Conservation (phyloP, 73 alveolate genomes). For the Blepharisma japonicum region DNA sequence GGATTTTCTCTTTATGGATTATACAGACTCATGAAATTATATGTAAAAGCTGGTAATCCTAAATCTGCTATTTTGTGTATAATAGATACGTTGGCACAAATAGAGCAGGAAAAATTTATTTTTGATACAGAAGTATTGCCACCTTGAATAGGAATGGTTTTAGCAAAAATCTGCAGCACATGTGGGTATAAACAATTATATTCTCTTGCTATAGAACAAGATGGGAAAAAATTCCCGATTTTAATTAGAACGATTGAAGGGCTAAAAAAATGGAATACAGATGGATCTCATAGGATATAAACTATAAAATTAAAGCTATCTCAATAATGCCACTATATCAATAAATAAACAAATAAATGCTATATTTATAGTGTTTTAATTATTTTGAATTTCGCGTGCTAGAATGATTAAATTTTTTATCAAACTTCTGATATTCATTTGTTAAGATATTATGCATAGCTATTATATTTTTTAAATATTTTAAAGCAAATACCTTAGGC, state of each 20-base stretch:
- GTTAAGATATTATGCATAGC: too few species aligned
- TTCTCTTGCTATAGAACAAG: neutral
- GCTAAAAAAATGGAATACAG: constrained; percentile 3
- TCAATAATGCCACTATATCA: neutral
- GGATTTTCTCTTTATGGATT: constrained; percentile 32
- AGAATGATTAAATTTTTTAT: too few species aligned
- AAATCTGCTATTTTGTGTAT: constrained; percentile 31
- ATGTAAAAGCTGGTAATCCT: constrained; percentile 29
- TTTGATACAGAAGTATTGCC: neutral
- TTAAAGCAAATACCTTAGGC: too few species aligned
- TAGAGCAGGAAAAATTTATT: constrained; percentile 23
- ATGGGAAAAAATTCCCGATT: neutral
- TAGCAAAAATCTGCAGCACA: neutral
- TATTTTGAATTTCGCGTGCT: too few species aligned
- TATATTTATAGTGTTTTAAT: too few species aligned
- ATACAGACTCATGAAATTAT: constrained; percentile 14
- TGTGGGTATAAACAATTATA: constrained; percentile 20
- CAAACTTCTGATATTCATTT: too few species aligned
- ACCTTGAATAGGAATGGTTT: neutral
- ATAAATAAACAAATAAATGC: too few species aligned
- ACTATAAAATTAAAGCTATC: neutral
- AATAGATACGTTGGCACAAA: neutral
- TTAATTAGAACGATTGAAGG: neutral
- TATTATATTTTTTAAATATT: too few species aligned
- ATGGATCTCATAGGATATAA: constrained; percentile 1